Evolutionary conservation across 1,284 basidiomycete species (phyloP).

Genomic region (Irpex lacteus): DNA sequence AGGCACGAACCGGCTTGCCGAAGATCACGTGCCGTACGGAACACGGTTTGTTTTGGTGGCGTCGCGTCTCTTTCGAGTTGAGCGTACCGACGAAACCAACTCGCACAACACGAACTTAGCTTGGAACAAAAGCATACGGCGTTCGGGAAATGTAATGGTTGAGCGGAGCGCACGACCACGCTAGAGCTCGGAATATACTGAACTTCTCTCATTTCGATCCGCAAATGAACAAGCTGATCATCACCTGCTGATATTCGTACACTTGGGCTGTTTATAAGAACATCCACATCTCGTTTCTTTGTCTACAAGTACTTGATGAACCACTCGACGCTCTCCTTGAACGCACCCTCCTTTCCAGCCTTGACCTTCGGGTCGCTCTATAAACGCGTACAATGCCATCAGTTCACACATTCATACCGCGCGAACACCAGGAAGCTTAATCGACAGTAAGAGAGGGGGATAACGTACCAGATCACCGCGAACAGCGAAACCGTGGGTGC

Average conservation of each 20-base stretch:
- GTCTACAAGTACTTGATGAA: conserved; percentile 24
- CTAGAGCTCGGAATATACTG: too few species aligned
- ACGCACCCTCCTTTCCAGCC: conserved; percentile 30
- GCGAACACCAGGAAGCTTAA: background rate
- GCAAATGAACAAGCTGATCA: background rate
- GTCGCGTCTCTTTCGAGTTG: background rate
- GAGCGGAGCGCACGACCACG: too few species aligned
- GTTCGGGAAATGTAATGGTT: too few species aligned
- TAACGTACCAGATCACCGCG: conserved; percentile 32
- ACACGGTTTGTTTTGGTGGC: background rate
- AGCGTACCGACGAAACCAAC: too few species aligned
- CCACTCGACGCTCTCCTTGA: conserved; percentile 29
- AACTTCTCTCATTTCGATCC: background rate
- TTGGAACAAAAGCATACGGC: too few species aligned
- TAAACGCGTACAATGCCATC: background rate
- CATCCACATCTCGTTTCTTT: background rate
- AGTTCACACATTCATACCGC: background rate
- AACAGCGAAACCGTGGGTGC: conserved; percentile 52
- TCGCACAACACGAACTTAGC: too few species aligned
- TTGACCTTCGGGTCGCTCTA: conserved; percentile 31
- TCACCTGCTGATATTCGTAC: background rate
- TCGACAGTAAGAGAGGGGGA: background rate
- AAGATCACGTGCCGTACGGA: background rate
- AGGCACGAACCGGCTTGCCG: background rate
- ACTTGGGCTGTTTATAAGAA: background rate